Percentiles rank a stretch among this genome's conserved stretches.
Evolutionary conservation across 1,284 basidiomycete genomes (phyloP).

Genomic region (Cutaneotrichosporon spelunceum): DNA sequence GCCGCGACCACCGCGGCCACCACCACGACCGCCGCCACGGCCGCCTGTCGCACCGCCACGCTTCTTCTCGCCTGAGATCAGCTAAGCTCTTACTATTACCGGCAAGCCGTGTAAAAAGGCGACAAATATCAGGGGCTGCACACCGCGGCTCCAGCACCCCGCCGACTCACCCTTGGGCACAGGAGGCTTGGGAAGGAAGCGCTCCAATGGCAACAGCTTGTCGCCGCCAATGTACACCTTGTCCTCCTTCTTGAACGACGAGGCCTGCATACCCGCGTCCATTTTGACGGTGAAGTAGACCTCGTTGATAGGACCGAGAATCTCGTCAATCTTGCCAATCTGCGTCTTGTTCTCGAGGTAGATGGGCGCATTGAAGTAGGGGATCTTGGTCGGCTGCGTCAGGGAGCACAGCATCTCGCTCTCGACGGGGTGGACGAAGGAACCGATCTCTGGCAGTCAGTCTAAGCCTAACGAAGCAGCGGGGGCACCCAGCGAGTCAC

Average conservation of each 20-base stretch:
- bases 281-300: conserved; percentile 99
- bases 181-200: conserved; percentile 92
- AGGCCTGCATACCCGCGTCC: conserved; percentile 91
- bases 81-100: no score
- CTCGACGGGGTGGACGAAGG: conserved; percentile 91
- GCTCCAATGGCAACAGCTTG: conserved; percentile 92
- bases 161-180: conserved; percentile 60
- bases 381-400: conserved; percentile 80
- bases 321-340: conserved; percentile 90
- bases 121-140: no score
- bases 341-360: conserved; percentile 97
- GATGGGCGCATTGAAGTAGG: conserved; percentile 99
- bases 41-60: conserved; percentile 9
- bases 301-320: conserved; percentile 84
- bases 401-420: conserved; percentile 97
- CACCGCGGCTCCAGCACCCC: background rate
- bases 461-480: background rate
- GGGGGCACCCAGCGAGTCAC: background rate
- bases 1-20: conserved; percentile 15
- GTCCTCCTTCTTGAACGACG: conserved; percentile 94
- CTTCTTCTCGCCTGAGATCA: conserved; percentile 18
- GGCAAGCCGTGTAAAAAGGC: no score
- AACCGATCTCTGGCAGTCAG: conserved; percentile 67
- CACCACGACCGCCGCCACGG: conserved; percentile 10
- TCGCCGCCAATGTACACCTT: conserved; percentile 93